Base-by-base conservation (phyloP, 441 rosid species). In the Arabidopsis hybrid region DNA sequence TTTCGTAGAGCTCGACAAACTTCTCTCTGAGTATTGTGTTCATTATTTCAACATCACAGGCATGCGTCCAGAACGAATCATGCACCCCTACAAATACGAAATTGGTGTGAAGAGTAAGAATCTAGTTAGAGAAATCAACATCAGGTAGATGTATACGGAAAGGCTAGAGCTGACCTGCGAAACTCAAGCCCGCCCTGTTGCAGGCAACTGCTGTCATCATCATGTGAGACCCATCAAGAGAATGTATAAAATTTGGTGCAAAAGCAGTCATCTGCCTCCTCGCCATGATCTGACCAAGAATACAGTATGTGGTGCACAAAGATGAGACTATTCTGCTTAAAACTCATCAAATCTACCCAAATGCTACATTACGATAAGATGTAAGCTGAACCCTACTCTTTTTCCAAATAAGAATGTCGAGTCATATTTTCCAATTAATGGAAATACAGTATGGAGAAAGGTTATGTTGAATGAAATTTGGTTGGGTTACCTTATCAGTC, bases 161-260 rank as follows among this genome's bases (percentile, higher is more conserved):
- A 66, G 58, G 49, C 31, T 46, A 26, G 63, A 38, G 63, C 70
- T 16, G 65, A 93, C 98, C 99, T 86, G 99, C 99, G 85, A 95
- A 95, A 77, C 81, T 88, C 82, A 96, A 82, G 73, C 97, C 94
- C 42, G 87, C 91, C 52, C 70, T 83, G 81, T 86, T 91, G 90
- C 99, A 95, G 79, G 97, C 96, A 85, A 90, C 83, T 62, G 99
- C 99, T 50, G 99, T 96, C 97, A 96, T 96, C 99, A 91, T 96
- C 99, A 96, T 93, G 86, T 95, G 99, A 65, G 98, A 89, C 73
- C 98, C 92, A 84, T 96, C 99, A 71, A 96, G 99, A 34, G 98
- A 96, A 85, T 96, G 97, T 73, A 96, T 96, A 83, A 96, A 89
- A 81, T 96, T 93, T 6, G 98, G 98, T 26, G 99, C 92, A 29